Base-by-base conservation (phyloP, 2,329 filamentous ascomycete species). In the Exophiala sp. region DNA sequence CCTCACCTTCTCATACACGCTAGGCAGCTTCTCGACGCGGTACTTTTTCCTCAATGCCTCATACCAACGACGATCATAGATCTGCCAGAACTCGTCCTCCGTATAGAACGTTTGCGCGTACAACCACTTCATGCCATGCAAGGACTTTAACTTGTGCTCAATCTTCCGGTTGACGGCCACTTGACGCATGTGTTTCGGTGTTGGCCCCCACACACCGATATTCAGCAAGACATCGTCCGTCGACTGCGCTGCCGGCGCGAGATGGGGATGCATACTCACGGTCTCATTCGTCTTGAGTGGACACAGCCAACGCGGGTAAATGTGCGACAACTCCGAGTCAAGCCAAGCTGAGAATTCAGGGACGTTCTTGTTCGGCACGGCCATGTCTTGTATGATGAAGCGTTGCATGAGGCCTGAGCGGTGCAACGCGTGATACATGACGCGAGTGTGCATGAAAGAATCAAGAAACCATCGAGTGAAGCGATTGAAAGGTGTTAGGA, bases 101-200 rank as follows among this genome's bases (percentile, higher is more conserved):
- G 80, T 78, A 69, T 94, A 94, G 72, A 91, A 95, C 0, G 88
- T 87, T 65, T 92, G 87, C 2, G 89, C 89, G 69, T 95, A 95
- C 10, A 95, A 75, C 87, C 89, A 94, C 74, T 95, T 95, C 75
- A 87, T 82, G 2, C 89, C 90, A 43, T 85, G 84, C 1, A 94
- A 78, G 60, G 83, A 77, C 44, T 75, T 75, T 3, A 91, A 80
- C 65, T 87, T 86, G 16, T 75, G 72, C 72, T 95, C 90, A 16
- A 95, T 77, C 40, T 77, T 78, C 32, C 86, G 80, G 70, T 95
- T 95, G 62, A 82, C 67, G 1, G 91, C 76, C 64, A 91, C 91
- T n/a, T 77, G 76, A 1, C 71, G 69, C 34, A 72, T 72, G 50
- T 71, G 64, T 45, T 79, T 67, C 1, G 86, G 83, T 6, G 87